Evolutionary conservation across 2,329 filamentous ascomycete genomes (phyloP), one percentile per base, ranked within the genome.

Genomic region (Xylariaceae sp.): DNA sequence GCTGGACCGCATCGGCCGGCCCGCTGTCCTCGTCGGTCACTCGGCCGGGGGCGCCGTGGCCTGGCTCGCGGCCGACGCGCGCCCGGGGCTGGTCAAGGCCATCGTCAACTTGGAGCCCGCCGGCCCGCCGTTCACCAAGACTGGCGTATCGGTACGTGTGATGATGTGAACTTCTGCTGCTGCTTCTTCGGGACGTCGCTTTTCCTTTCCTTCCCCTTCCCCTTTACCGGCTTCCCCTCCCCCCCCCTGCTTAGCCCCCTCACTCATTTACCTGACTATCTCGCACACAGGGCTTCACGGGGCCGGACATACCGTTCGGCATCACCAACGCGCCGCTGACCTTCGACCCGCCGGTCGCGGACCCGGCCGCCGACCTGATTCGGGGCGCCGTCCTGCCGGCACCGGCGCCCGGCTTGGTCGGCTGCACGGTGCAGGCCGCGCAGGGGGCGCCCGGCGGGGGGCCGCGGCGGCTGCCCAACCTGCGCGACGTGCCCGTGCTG

Each of bases 291-390:
- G n/a, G n/a, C n/a, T 56, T 51, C n/a, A 57, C 47, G 15, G 46
- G 43, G 0, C 39, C 56, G 1, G 50, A 56, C 3, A 51, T 60
- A 2, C 44, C 55, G 1, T 75, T 59, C 46, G 72, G 69, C 1
- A 40, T 75, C 5, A 62, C 68, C 5, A 59, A 68, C 28, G 59
- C 67, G n/a, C 63, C 67, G 0, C 38, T 76, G 12, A 62, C 59
- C 0, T 75, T 70, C 44, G 52, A 51, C 2, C 70, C 69, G 9
- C 46, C 59, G 0, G 59, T 69, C 8, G 40, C 39, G 0, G 49
- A 67, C 37, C 54, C 60, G 2, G 32, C 43, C 3, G 31, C 30
- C 7, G 60, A 65, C 5, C 44, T 68, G 25, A 39, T 52, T 19
- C 55, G 53, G 36, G 32, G 57, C 40, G 19, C 45, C 15, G 32